Conservation (phyloP, 768 basidiomycete species). For the Naganishia friedmannii region DNA sequence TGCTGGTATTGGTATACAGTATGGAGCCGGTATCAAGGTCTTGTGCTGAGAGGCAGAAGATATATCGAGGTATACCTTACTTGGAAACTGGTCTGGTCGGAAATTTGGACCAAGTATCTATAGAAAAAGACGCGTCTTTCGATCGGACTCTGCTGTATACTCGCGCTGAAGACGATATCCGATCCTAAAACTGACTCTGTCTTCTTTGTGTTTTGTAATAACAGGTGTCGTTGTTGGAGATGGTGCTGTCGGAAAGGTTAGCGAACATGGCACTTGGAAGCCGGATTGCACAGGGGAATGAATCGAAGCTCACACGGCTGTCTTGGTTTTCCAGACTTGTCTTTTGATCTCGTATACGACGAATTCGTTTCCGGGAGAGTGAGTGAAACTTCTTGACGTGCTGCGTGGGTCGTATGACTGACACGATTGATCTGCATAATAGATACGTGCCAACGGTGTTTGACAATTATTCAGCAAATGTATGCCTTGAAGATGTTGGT, state of each 20-base stretch:
- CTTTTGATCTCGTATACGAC: slow-evolving; percentile 99
- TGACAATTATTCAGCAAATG: slow-evolving; percentile 78
- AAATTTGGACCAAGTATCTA: too few species aligned
- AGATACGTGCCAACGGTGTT: slow-evolving; percentile 65
- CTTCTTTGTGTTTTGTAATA: too few species aligned
- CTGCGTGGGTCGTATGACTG: background rate
- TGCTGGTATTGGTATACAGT: background rate
- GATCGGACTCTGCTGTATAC: too few species aligned
- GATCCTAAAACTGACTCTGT: background rate
- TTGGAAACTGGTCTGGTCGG: too few species aligned
- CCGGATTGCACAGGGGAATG: background rate
- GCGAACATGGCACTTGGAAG: slow-evolving; percentile 42
- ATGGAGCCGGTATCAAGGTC: background rate
- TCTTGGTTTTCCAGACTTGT: slow-evolving; percentile 68
- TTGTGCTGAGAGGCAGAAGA: background rate
- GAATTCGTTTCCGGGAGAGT: slow-evolving; percentile 78
- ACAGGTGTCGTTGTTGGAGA: slow-evolving; percentile 96
- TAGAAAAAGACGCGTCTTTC: too few species aligned
- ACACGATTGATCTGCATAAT: too few species aligned
- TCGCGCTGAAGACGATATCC: too few species aligned
- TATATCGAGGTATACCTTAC: too few species aligned
- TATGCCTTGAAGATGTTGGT: background rate
- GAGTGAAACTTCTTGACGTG: too few species aligned
- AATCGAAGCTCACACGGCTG: slow-evolving; percentile 1
- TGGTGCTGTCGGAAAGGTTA: slow-evolving; percentile 95